Base-by-base conservation (phyloP, 352 stramenopile species). In the Globisporangium middletonii region DNA sequence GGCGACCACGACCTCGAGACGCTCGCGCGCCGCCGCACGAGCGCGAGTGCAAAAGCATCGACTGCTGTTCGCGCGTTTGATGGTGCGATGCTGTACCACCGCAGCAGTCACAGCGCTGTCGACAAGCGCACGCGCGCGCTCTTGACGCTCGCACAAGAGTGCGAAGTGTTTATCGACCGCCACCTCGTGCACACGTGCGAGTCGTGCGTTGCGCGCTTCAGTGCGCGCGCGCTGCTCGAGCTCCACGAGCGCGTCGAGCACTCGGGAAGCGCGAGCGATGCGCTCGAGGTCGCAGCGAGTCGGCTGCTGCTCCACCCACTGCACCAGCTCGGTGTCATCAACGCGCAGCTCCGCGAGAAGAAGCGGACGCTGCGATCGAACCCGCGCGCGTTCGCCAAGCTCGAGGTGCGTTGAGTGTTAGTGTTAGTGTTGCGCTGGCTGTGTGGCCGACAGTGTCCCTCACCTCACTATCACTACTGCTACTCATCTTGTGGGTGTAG, bases 321-420 rank as follows among this genome's bases (percentile, higher is more conserved):
- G 15, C 68, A 75, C 26, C 79, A 89, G 57, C 71, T 78, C 12
- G 64, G 68, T 28, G 69, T 83, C 27, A 67, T 81, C n/a, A 62
- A 53, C 19, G 67, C 63, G 35, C 68, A 79, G 50, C 53, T 71
- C 33, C 74, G 73, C 38, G 62, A 75, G 30, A 59, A 67, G 33
- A 60, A 70, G 43, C 58, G 57, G 33, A 59, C 18, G 41, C 41
- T 62, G 53, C 49, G 48, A 28, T 63, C 58, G 35, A 64, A 60
- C 37, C 74, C 82, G 8, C 59, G 83, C 43, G 84, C 77, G 11
- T 94, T 87, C 54, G 84, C 81, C 19, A 92, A 92, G 41, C 61
- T 94, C 15, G 63, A 87, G 79, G 79, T 90, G 68, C 50, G 52
- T 33, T 28, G 42, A 30, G 15, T 44, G 35, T 26, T 45, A n/a